Evolutionary conservation across 805 yeast species (phyloP).

Genomic region (Yarrowia deformans): DNA sequence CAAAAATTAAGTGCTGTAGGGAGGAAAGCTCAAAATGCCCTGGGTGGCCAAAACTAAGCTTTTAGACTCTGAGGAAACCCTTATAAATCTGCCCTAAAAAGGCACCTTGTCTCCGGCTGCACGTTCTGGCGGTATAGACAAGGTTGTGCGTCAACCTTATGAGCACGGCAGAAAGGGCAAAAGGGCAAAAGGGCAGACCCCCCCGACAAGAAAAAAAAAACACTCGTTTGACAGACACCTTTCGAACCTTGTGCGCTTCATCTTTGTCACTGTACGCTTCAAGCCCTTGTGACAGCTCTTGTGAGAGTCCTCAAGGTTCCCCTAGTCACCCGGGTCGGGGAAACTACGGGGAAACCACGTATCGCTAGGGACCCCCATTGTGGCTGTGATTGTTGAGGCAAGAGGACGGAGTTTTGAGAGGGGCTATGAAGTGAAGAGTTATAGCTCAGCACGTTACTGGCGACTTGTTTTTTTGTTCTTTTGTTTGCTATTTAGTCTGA

Average conservation of each 20-base stretch:
- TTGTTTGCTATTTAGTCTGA: no score
- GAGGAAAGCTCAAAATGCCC: constrained; percentile 31
- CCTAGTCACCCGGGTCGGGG: constrained; percentile 27
- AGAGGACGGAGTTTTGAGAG: no score
- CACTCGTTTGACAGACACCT: constrained; percentile 20
- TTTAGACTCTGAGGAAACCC: constrained; percentile 21
- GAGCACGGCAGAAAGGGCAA: not conserved
- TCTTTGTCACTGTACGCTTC: constrained; percentile 1
- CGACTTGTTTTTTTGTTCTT: no score
- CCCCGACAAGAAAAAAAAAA: constrained; percentile 5
- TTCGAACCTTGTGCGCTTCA: not conserved
- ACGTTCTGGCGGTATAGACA: constrained; percentile 13
- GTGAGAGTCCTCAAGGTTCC: constrained; percentile 13
- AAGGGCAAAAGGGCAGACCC: not conserved
- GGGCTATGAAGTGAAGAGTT: no score
- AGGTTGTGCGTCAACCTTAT: constrained; percentile 4
- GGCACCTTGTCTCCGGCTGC: constrained; percentile 39
- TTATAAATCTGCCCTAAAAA: constrained; percentile 30
- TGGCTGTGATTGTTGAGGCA: no score
- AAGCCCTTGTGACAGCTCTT: constrained; percentile 32
- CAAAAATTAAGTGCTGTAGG: constrained; percentile 35
- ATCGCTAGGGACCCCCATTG: not conserved
- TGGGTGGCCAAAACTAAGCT: constrained; percentile 9
- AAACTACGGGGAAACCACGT: constrained; percentile 32
- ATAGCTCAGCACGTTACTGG: no score